These are phyloP conservation scores for Parietaria judaica DNA, from an alignment of 306 rosid genomes.

Conservation along the genomic window DNA sequence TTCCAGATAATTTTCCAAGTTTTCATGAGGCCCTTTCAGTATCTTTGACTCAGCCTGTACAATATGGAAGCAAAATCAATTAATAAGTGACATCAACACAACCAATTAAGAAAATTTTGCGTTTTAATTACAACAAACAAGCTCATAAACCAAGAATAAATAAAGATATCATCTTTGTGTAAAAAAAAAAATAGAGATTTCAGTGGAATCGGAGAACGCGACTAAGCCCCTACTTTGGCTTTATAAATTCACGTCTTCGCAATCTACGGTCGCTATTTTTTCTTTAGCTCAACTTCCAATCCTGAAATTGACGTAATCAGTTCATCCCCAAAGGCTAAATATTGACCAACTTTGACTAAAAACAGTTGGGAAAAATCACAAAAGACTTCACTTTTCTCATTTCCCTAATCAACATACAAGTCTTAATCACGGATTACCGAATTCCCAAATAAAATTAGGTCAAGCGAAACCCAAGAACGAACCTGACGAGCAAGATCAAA, in stretches of 20 bases:
- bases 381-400: neutral
- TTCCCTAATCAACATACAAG: neutral
- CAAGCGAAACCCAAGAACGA: slow-evolving; percentile 13
- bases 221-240: no score
- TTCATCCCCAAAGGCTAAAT: neutral
- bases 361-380: neutral
- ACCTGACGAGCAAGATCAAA: slow-evolving; percentile 93
- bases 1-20: slow-evolving; percentile 80
- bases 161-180: no score
- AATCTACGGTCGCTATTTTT: neutral
- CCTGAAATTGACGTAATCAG: neutral
- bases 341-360: neutral
- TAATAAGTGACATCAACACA: no score
- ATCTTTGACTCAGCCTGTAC: slow-evolving; percentile 73
- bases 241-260: neutral
- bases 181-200: no score
- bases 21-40: slow-evolving; percentile 83
- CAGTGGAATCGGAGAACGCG: no score
- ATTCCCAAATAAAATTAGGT: neutral
- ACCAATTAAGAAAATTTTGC: no score
- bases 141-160: no score
- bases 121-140: no score
- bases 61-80: no score
- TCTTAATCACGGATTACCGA: neutral
- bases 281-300: neutral